phyloP scores from a whole-genome alignment of 768 basidiomycete species.

The Cubamyces sp. region DNA sequence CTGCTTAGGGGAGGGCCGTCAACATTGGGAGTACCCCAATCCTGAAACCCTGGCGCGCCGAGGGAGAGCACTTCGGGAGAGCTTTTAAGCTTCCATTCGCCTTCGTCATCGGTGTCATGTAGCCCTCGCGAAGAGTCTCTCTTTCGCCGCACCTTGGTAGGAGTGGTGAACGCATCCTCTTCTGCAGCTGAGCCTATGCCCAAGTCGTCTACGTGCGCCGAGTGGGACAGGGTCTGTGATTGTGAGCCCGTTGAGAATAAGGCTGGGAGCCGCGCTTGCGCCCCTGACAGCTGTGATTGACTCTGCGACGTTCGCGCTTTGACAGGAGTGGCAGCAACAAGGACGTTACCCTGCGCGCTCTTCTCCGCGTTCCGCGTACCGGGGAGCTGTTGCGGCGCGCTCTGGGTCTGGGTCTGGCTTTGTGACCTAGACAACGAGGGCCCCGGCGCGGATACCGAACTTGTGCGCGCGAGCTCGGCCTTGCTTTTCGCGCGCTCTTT shows the following conservation, averaged over 20 bases:
- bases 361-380: conserved; percentile 1
- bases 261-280: conserved; percentile 16
- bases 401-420: conserved; percentile 13
- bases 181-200: not conserved
- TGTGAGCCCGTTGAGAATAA: conserved; percentile 8
- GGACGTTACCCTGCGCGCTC: conserved; percentile 40
- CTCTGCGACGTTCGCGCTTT: conserved; percentile 36
- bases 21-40: not conserved
- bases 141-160: conserved; percentile 12
- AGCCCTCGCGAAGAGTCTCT: conserved; percentile 2
- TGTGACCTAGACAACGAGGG: conserved; percentile 16
- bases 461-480: conserved; percentile 5
- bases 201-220: not conserved
- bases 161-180: conserved; percentile 7
- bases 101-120: conserved; percentile 25
- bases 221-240: conserved; percentile 9
- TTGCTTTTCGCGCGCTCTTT: conserved; percentile 25
- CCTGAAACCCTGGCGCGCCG: conserved; percentile 9
- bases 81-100: conserved; percentile 31
- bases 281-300: conserved; percentile 5
- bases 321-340: conserved; percentile 61
- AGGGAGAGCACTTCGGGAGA: conserved; percentile 30
- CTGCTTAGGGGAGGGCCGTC: conserved; percentile 17
- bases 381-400: not conserved
- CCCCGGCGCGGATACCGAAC: conserved; percentile 3